Evolutionary conservation across 2,329 filamentous ascomycete species (phyloP).

Genomic region (Penicillium sp.): DNA sequence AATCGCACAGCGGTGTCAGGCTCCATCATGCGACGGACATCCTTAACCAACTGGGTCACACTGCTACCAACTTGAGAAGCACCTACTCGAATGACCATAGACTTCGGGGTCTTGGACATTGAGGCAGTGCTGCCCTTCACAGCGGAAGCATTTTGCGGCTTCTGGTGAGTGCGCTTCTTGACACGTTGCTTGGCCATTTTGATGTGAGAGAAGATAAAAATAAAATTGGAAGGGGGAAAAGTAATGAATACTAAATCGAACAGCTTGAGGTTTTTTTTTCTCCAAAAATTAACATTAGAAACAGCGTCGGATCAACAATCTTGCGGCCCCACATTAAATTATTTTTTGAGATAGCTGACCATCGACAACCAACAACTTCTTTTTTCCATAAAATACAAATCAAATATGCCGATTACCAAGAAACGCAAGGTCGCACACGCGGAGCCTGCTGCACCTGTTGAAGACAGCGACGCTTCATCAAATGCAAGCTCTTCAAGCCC

Average conservation of each 20-base stretch:
- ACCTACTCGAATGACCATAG: constrained; percentile 96
- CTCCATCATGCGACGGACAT: constrained; percentile 90
- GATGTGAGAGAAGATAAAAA: constrained; percentile 4
- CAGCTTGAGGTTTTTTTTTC: constrained; percentile 26
- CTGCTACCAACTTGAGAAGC: constrained; percentile 86
- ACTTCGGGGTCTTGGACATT: constrained; percentile 67
- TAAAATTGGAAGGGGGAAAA: constrained; percentile 4
- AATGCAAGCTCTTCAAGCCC: constrained; percentile 20
- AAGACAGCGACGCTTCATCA: constrained; percentile 10
- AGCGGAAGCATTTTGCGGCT: constrained; percentile 50
- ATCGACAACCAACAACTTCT: constrained; percentile 5
- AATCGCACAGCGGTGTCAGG: constrained; percentile 81
- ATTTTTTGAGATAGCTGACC: constrained; percentile 17
- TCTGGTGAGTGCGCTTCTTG: constrained; percentile 81
- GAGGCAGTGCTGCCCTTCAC: constrained; percentile 53
- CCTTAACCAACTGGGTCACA: constrained; percentile 80
- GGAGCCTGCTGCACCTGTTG: constrained; percentile 9
- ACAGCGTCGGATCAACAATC: constrained; percentile 31
- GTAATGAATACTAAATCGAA: constrained; percentile 9
- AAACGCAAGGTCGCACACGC: constrained; percentile 33
- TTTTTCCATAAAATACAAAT: constrained; percentile 6
- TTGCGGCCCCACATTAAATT: constrained; percentile 31
- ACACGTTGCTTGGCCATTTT: constrained; percentile 69
- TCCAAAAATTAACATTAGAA: constrained; percentile 29
- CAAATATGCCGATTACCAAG: constrained; percentile 33